Evolutionary conservation across 2,329 filamentous ascomycete genomes (phyloP), one percentile per base, ranked within the genome.

Genomic region (Sclerotinia glacialis): DNA sequence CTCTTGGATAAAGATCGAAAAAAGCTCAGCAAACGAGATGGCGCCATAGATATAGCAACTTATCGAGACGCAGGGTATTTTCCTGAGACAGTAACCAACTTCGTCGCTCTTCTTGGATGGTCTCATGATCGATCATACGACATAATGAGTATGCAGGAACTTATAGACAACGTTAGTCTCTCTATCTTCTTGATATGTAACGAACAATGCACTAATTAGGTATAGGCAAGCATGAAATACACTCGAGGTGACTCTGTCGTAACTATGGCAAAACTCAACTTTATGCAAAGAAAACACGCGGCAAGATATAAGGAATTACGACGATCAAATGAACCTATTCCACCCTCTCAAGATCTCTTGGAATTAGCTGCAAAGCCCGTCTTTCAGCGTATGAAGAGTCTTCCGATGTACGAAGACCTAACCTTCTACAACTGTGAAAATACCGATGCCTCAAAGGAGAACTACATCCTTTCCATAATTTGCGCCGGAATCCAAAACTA

Each of bases 201-300:
- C 59, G 28, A 26, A 63, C 23, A n/a, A 26, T 49, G 28, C 31
- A n/a, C 54, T 59, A 42, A 40, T 26, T 42, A 26, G 12, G 21
- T 46, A 23, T 63, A 92, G 85, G 94, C 97, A 76, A 87, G 88
- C 55, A 83, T 96, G 71, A 93, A 92, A 74, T 96, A 97, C 78
- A 98, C 93, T 3, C 91, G 90, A 72, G 94, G 94, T 12, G 93
- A 97, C 76, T 92, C 93, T 8, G 89, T 90, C 18, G 91, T 97
- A 23, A 87, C 90, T 26, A 85, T 89, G 61, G 86, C 88, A 59
- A 99, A 98, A 76, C 83, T 98, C 21, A 84, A 86, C 72, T 92
- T 88, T 76, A 84, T 98, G 59, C 92, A 97, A 74, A 86, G 85
- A 72, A 83, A 85, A 56, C 91, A 94, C 56, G 74, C 76, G 42